Evolutionary conservation across 495 filamentous ascomycete genomes (phyloP).

Genomic region (Articulospora tetracladia): DNA sequence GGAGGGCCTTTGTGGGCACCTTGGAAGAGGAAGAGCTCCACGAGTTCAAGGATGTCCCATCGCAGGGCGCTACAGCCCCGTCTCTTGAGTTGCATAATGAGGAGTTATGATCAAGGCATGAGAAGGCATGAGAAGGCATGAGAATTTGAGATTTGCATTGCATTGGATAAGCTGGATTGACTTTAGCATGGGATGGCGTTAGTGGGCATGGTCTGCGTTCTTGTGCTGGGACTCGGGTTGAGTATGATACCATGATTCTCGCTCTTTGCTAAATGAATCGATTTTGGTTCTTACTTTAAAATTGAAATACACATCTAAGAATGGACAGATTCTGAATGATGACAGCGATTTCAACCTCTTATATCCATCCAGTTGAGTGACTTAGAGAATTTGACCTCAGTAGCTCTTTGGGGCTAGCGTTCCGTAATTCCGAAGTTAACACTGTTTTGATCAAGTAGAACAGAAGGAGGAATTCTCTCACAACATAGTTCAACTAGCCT

Average conservation of each 20-base stretch:
- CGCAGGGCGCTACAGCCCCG: background rate
- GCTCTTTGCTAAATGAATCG: too few relatives aligned
- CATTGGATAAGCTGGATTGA: background rate
- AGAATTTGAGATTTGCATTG: background rate
- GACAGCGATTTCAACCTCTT: too few relatives aligned
- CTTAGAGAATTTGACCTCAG: too few relatives aligned
- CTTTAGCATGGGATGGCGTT: background rate
- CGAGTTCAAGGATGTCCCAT: slow-evolving; percentile 4
- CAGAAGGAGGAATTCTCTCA: too few relatives aligned
- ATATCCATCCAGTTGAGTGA: too few relatives aligned
- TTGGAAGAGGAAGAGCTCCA: slow-evolving; percentile 22
- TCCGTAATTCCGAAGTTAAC: too few relatives aligned
- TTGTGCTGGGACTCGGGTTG: background rate
- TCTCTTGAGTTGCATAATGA: background rate
- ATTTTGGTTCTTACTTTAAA: too few relatives aligned
- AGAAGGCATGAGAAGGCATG: background rate
- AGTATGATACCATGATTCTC: background rate
- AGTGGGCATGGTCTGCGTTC: background rate
- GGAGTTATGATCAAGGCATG: slow-evolving; percentile 1
- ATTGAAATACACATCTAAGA: too few relatives aligned
- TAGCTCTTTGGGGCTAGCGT: too few relatives aligned
- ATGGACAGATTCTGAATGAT: too few relatives aligned
- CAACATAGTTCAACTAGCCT: too few relatives aligned
- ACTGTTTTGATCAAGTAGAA: too few relatives aligned
- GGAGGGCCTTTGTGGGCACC: slow-evolving; percentile 25